phyloP scores from a whole-genome alignment of 768 basidiomycete genomes.

The Pleurotus djamor region DNA sequence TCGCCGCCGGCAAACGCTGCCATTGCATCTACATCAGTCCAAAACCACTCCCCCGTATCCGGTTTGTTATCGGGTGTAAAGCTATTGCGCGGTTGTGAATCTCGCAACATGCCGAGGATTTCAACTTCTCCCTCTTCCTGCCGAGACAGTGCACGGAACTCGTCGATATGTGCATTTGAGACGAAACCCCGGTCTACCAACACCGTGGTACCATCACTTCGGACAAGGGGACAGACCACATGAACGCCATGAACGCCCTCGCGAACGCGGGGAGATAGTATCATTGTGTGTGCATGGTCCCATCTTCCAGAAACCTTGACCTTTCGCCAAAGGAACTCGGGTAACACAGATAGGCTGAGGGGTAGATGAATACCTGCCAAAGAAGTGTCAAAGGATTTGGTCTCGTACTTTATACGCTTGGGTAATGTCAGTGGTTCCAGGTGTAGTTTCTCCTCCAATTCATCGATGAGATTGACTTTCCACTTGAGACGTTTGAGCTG shows the following conservation, averaged over 20 bases:
- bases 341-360: constrained; percentile 62
- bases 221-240: constrained; percentile 82
- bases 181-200: constrained; percentile 95
- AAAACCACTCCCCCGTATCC: constrained; percentile 84
- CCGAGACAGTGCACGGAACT: constrained; percentile 19
- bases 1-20: constrained; percentile 75
- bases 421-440: constrained; percentile 79
- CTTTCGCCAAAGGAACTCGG: constrained; percentile 88
- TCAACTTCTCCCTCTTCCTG: constrained; percentile 59
- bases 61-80: constrained; percentile 93
- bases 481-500: constrained; percentile 91
- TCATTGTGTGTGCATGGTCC: constrained; percentile 75
- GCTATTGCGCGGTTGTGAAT: constrained; percentile 64
- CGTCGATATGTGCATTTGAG: constrained; percentile 41
- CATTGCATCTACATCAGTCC: constrained; percentile 85
- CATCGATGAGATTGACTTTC: constrained; percentile 93
- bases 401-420: constrained; percentile 77
- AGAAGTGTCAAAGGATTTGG: constrained; percentile 13
- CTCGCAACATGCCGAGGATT: constrained; percentile 85
- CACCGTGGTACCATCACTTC: constrained; percentile 79
- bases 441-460: constrained; percentile 87
- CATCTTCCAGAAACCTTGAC: constrained; percentile 78
- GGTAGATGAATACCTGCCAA: constrained; percentile 16
- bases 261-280: constrained; percentile 83
- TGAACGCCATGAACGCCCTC: constrained; percentile 89